These are phyloP conservation scores for Excoecaria cochinchinensis DNA, from an alignment of 345 rosid genomes.

Conservation along the genomic window DNA sequence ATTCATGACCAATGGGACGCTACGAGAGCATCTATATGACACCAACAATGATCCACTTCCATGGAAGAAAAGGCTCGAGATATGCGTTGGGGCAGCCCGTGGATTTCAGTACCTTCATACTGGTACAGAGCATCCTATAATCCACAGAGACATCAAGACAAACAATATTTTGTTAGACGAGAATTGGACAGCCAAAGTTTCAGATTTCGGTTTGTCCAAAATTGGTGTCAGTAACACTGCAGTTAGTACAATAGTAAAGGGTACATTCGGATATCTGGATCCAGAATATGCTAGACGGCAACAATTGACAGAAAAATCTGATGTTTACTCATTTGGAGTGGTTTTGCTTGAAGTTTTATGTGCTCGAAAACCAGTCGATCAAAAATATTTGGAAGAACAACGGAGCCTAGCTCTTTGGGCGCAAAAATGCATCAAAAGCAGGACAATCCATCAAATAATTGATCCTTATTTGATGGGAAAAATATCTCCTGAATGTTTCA, in stretches of 20 bases:
- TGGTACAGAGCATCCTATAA: neutral
- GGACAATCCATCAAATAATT: conserved; percentile 3
- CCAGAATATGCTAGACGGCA: conserved; percentile 27
- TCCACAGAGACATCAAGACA: conserved; percentile 12
- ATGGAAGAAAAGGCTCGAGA: conserved; percentile 11
- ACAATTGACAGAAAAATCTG: conserved; percentile 11
- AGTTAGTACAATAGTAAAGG: conserved; percentile 6
- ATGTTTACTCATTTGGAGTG: conserved; percentile 21
- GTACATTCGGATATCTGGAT: conserved; percentile 10
- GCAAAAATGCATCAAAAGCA: conserved; percentile 1
- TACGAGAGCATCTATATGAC: conserved; percentile 3
- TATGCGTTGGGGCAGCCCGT: neutral
- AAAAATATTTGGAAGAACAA: neutral
- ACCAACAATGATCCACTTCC: neutral
- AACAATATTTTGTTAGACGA: conserved; percentile 16
- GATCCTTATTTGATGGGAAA: conserved; percentile 18
- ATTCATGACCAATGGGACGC: conserved; percentile 5
- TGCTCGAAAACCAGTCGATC: neutral
- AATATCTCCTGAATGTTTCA: conserved; percentile 15
- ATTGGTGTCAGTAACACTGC: neutral
- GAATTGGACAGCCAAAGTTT: conserved; percentile 13
- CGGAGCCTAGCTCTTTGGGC: conserved; percentile 1
- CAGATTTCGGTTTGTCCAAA: conserved; percentile 17
- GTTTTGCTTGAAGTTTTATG: conserved; percentile 9
- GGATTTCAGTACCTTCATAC: conserved; percentile 20